These are phyloP conservation scores for Fragaria nilgerrensis DNA, from an alignment of 306 rosid species.

Conservation along the genomic window DNA sequence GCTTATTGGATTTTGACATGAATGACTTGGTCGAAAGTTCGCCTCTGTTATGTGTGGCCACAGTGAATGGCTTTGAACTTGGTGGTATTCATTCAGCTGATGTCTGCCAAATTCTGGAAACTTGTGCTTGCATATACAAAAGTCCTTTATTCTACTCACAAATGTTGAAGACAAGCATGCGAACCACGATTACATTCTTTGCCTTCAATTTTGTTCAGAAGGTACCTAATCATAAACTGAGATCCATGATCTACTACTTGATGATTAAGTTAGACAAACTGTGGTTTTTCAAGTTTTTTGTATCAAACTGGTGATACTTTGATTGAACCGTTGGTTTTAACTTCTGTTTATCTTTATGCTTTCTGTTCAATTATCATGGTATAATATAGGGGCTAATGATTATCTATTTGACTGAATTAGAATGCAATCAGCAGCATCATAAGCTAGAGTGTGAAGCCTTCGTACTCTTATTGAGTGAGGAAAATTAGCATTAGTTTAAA, in stretches of 20 bases:
- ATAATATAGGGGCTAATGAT: background rate
- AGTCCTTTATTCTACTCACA: conserved; percentile 7
- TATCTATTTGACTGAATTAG: background rate
- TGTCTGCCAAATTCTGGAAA: conserved; percentile 10
- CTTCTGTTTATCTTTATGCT: background rate
- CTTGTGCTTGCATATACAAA: conserved; percentile 31
- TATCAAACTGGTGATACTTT: background rate
- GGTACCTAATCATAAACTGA: conserved; percentile 13
- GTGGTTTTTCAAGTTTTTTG: background rate
- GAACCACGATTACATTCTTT: conserved; percentile 24
- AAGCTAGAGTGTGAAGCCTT: background rate
- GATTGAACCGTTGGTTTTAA: background rate
- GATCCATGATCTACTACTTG: background rate
- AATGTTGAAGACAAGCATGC: conserved; percentile 12
- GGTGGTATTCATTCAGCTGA: background rate
- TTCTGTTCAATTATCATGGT: background rate
- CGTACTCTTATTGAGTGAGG: background rate
- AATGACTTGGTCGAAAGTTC: conserved; percentile 3
- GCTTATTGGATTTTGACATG: conserved; percentile 22
- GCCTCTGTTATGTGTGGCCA: conserved; percentile 19
- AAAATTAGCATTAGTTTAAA: background rate
- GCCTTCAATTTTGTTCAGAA: conserved; percentile 16
- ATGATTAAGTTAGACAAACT: conserved; percentile 3
- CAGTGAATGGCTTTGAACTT: background rate
- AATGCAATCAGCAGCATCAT: background rate